Conservation (phyloP, 169 alveolate genomes). For the Theileria orientalis region DNA sequence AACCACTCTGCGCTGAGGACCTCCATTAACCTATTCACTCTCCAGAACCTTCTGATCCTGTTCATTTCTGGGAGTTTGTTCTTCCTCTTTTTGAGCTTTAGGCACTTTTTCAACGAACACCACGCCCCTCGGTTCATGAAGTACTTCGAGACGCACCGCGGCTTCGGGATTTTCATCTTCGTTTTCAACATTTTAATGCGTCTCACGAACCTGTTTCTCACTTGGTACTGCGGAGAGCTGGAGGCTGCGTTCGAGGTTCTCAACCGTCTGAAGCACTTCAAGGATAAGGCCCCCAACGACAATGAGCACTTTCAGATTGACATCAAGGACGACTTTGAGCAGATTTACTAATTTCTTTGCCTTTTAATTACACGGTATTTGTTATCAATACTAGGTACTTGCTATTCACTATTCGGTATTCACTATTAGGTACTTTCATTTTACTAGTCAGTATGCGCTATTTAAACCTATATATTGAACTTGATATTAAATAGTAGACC, state of each 20-base stretch:
- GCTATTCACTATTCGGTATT: no score
- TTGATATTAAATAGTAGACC: background rate
- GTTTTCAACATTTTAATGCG: background rate
- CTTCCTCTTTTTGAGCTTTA: background rate
- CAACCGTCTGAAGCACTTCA: background rate
- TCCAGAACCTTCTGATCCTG: constrained; percentile 5
- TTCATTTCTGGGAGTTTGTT: background rate
- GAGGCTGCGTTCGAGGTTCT: constrained; percentile 10
- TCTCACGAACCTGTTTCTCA: constrained; percentile 1
- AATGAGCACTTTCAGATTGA: constrained; percentile 9
- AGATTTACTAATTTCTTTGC: background rate
- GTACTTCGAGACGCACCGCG: background rate
- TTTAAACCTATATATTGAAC: background rate
- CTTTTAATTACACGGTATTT: background rate
- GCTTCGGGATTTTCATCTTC: background rate
- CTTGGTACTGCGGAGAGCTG: constrained; percentile 14
- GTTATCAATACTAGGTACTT: background rate
- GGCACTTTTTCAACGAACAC: background rate
- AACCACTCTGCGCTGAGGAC: constrained; percentile 14
- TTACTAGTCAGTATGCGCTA: background rate
- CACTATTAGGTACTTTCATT: background rate
- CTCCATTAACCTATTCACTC: background rate
- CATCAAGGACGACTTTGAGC: constrained; percentile 15
- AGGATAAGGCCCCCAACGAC: background rate
- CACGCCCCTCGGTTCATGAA: background rate